Conservation (phyloP, 495 filamentous ascomycete species). For the Penicillium herquei region DNA sequence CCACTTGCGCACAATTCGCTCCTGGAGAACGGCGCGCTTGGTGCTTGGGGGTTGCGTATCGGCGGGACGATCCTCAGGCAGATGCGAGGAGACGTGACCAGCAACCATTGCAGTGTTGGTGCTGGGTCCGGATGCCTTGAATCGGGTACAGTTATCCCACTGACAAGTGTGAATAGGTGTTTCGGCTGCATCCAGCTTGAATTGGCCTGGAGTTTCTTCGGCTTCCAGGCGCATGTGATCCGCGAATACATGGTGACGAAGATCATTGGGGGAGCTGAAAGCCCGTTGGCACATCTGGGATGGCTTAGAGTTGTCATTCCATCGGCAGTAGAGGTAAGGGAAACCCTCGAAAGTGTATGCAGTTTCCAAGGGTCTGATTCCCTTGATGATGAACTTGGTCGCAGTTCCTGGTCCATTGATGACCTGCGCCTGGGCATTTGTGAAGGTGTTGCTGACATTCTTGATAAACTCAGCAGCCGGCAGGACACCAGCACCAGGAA, state of each 20-base stretch:
- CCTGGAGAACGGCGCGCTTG: conserved; percentile 40
- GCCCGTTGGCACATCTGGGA: conserved; percentile 58
- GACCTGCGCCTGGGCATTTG: conserved; percentile 78
- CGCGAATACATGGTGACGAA: conserved; percentile 71
- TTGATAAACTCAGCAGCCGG: conserved; percentile 95
- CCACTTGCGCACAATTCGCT: conserved; percentile 43
- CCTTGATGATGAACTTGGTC: conserved; percentile 87
- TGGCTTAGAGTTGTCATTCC: conserved; percentile 46
- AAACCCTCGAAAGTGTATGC: conserved; percentile 69
- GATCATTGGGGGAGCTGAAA: conserved; percentile 57
- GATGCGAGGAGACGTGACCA: conserved; percentile 48
- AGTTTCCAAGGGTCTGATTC: conserved; percentile 72
- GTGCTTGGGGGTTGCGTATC: conserved; percentile 44
- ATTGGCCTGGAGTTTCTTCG: conserved; percentile 46
- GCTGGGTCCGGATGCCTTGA: conserved; percentile 40
- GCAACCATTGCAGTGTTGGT: conserved; percentile 43
- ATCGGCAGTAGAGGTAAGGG: conserved; percentile 56
- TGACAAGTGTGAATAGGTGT: conserved; percentile 37
- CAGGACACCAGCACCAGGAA: conserved; percentile 59
- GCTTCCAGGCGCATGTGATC: conserved; percentile 63
- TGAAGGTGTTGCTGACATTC: conserved; percentile 81
- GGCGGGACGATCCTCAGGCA: conserved; percentile 52
- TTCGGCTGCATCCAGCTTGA: conserved; percentile 46
- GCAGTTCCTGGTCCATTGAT: conserved; percentile 55
- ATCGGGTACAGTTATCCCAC: conserved; percentile 41